phyloP scores from a whole-genome alignment of 768 basidiomycete species.

The Leccinellum luteum region DNA sequence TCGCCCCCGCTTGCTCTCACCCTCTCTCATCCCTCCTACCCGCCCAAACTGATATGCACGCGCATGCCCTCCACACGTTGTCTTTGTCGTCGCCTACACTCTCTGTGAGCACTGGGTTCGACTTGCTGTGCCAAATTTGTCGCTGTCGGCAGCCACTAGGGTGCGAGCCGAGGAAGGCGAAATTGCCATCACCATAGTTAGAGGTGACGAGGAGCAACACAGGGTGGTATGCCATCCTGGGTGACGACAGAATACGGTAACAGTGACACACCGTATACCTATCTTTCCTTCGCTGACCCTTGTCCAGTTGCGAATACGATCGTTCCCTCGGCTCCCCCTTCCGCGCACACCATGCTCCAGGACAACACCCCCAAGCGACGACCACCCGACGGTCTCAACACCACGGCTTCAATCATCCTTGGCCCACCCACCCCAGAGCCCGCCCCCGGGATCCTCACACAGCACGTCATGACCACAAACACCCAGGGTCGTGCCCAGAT shows the following conservation, averaged over 20 bases:
- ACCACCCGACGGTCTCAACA: slow-evolving; percentile 25
- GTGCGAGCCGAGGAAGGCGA: no score
- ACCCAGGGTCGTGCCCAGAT: slow-evolving; percentile 9
- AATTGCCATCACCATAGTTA: no score
- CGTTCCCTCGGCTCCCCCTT: slow-evolving; percentile 17
- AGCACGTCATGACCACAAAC: slow-evolving; percentile 13
- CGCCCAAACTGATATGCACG: no score
- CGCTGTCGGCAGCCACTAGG: no score
- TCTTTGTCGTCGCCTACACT: no score
- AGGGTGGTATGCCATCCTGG: slow-evolving; percentile 37
- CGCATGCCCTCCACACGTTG: no score
- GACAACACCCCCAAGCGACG: slow-evolving; percentile 32
- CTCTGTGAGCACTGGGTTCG: no score
- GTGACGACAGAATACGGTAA: slow-evolving; percentile 45
- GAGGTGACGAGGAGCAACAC: no score
- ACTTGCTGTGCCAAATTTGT: no score
- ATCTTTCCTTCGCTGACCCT: background rate
- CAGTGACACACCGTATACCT: slow-evolving; percentile 24
- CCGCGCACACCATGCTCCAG: background rate
- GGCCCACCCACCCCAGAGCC: slow-evolving; percentile 26
- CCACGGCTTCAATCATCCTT: slow-evolving; percentile 24
- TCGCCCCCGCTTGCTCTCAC: no score
- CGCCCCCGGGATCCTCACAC: slow-evolving; percentile 16
- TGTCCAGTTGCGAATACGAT: slow-evolving; percentile 33
- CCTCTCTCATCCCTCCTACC: no score